Conservation (phyloP, 495 filamentous ascomycete species). For the Aspergillus mulundensis region DNA sequence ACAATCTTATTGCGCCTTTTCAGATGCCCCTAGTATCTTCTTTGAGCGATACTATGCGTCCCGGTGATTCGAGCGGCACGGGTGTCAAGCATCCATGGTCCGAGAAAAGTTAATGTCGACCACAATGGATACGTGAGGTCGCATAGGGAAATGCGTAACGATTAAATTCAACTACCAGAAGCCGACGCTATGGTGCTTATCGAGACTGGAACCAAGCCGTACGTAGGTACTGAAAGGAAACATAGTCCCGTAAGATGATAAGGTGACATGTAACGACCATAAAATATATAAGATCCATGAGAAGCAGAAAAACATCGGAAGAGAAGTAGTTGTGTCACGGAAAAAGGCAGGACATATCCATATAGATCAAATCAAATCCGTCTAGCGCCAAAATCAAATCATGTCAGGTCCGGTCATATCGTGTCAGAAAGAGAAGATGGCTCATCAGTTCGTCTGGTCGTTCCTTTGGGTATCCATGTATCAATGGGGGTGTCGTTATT, state of each 20-base stretch:
- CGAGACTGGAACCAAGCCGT: no score
- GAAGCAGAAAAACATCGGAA: neutral
- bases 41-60: no score
- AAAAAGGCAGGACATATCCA: conserved; percentile 5
- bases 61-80: no score
- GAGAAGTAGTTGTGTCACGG: neutral
- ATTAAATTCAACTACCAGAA: neutral
- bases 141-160: no score
- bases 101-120: no score
- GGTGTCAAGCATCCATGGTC: no score
- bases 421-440: conserved; percentile 3
- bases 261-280: neutral
- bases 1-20: no score
- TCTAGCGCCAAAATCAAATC: conserved; percentile 16
- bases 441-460: conserved; percentile 12
- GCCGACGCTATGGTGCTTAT: neutral
- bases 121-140: no score
- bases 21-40: no score
- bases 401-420: neutral
- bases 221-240: neutral
- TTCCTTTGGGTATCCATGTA: conserved; percentile 3
- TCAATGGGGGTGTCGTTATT: conserved; percentile 6
- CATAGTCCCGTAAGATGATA: neutral
- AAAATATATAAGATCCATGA: neutral
- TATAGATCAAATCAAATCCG: conserved; percentile 13